Evolutionary conservation across 1,139 yeast species (phyloP).

Genomic region (Yamadazyma mexicana): DNA sequence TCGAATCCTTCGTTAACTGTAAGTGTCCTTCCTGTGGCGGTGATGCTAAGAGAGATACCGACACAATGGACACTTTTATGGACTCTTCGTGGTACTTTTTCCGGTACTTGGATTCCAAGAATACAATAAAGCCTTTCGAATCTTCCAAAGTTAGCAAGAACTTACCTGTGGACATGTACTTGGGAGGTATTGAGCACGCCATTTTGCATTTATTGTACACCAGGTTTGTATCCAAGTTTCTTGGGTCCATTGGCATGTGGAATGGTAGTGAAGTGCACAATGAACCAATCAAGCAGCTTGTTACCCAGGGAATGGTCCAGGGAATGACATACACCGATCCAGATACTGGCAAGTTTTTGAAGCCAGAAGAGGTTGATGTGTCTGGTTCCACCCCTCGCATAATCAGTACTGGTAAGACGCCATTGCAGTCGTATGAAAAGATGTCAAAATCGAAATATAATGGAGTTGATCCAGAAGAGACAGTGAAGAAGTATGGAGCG

Average conservation of each 20-base stretch:
- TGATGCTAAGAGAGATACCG: constrained; percentile 82
- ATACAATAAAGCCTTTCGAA: constrained; percentile 53
- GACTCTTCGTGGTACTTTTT: constrained; percentile 97
- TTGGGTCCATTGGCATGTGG: constrained; percentile 59
- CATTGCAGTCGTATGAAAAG: constrained; percentile 70
- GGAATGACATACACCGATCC: constrained; percentile 84
- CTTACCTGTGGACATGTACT: constrained; percentile 85
- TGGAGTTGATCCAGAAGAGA: constrained; percentile 86
- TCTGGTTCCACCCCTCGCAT: constrained; percentile 43
- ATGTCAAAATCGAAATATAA: constrained; percentile 96
- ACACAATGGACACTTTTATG: constrained; percentile 98
- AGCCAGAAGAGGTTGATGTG: constrained; percentile 64
- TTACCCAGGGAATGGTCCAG: constrained; percentile 98
- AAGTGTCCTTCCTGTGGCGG: constrained; percentile 80
- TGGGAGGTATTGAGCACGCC: constrained; percentile 97
- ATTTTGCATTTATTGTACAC: constrained; percentile 85
- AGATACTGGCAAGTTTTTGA: constrained; percentile 67
- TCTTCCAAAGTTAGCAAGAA: constrained; percentile 48
- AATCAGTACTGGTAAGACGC: constrained; percentile 48
- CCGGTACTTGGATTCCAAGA: constrained; percentile 76
- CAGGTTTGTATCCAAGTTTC: constrained; percentile 79
- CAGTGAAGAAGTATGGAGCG: constrained; percentile 81
- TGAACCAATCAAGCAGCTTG: constrained; percentile 77
- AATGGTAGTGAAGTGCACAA: constrained; percentile 45
- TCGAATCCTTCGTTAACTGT: constrained; percentile 70